phyloP scores from a whole-genome alignment of 306 rosid genomes.

The Astragalus glycyphyllos region DNA sequence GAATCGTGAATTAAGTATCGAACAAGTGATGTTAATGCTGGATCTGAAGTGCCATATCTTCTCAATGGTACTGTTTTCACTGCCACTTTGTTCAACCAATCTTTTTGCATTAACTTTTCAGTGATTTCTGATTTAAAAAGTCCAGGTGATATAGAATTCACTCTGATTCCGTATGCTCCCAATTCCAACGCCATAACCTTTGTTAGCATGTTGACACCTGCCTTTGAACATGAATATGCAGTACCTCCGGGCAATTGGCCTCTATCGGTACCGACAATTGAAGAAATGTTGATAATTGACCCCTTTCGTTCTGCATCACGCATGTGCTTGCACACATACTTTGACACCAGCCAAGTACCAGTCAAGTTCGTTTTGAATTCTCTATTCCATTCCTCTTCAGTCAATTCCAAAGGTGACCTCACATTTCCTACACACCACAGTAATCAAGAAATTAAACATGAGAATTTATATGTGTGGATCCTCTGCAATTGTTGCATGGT shows the following conservation, averaged over 20 bases:
- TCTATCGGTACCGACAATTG: conserved; percentile 63
- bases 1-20: conserved; percentile 82
- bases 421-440: conserved; percentile 57
- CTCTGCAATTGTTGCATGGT: too few relatives aligned
- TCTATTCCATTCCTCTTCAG: conserved; percentile 76
- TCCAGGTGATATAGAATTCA: conserved; percentile 80
- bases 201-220: conserved; percentile 58
- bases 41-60: conserved; percentile 62
- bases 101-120: conserved; percentile 55
- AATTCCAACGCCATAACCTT: conserved; percentile 84
- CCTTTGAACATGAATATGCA: conserved; percentile 71
- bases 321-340: conserved; percentile 63
- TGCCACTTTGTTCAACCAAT: conserved; percentile 71
- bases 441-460: neutral
- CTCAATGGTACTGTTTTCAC: conserved; percentile 62
- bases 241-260: conserved; percentile 68
- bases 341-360: conserved; percentile 81
- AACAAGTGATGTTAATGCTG: conserved; percentile 74
- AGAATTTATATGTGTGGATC: neutral
- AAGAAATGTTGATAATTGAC: conserved; percentile 72
- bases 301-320: conserved; percentile 58
- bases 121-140: conserved; percentile 50
- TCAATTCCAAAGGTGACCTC: conserved; percentile 57
- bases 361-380: conserved; percentile 62
- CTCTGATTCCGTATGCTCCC: conserved; percentile 75